Conservation (phyloP, 768 basidiomycete species). For the Mycena latifolia region DNA sequence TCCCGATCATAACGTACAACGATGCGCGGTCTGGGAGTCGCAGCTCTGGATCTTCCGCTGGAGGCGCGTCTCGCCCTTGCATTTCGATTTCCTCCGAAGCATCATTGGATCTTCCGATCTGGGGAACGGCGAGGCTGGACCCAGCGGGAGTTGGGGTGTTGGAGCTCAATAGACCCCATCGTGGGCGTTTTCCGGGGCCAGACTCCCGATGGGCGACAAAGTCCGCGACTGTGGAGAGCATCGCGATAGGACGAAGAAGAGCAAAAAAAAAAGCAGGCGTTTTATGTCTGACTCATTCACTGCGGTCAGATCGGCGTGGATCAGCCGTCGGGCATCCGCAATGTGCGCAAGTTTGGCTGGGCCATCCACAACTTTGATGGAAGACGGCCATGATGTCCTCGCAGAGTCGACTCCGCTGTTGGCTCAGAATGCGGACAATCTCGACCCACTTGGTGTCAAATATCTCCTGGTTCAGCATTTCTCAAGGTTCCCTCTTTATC, state of each 20-base stretch:
- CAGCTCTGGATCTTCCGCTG: conserved; percentile 47
- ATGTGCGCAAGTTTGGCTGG: no score
- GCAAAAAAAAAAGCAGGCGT: no score
- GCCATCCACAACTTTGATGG: no score
- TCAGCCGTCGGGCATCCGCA: no score
- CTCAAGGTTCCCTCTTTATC: conserved; percentile 14
- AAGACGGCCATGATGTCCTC: not conserved
- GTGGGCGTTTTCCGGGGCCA: conserved; percentile 6
- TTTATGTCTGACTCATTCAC: no score
- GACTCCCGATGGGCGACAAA: conserved; percentile 26
- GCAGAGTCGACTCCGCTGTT: conserved; percentile 28
- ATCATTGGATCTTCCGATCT: not conserved
- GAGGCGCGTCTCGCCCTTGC: not conserved
- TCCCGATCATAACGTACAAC: conserved; percentile 54
- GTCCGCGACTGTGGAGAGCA: conserved; percentile 33
- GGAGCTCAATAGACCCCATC: conserved; percentile 23
- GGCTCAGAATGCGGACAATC: conserved; percentile 1
- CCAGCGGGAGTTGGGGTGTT: conserved; percentile 9
- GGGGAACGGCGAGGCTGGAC: conserved; percentile 10
- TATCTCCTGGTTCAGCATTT: conserved; percentile 31
- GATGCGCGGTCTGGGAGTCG: conserved; percentile 61
- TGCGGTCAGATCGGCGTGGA: no score
- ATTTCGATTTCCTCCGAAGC: not conserved
- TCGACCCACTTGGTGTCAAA: conserved; percentile 20
- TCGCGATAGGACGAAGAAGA: not conserved